Evolutionary conservation across 2,329 filamentous ascomycete species (phyloP).

Genomic region (Microcyclospora tardicrescens): DNA sequence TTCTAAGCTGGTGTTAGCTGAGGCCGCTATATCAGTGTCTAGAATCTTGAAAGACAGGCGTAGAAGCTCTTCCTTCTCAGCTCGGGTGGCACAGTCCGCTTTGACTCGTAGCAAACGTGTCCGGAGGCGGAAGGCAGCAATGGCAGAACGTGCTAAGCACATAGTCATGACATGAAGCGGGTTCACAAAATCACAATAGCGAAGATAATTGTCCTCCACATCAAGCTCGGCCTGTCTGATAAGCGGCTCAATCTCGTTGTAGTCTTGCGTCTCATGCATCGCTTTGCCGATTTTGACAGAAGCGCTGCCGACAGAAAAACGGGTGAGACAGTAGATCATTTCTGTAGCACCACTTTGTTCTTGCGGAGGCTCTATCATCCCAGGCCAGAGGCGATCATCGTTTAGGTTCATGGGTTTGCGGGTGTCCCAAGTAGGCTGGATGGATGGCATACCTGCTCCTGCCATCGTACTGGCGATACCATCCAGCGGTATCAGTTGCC

Average conservation of each 20-base stretch:
- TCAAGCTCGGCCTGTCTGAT: too few species aligned
- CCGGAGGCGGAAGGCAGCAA: too few species aligned
- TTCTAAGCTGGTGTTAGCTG: too few species aligned
- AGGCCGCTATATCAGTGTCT: too few species aligned
- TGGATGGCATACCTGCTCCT: too few species aligned
- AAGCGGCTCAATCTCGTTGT: slow-evolving; percentile 27
- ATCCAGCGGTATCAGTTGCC: slow-evolving; percentile 47
- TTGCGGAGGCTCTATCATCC: slow-evolving; percentile 35
- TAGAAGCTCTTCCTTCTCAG: too few species aligned
- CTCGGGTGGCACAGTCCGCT: too few species aligned
- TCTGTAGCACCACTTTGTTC: slow-evolving; percentile 43
- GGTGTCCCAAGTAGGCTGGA: slow-evolving; percentile 22
- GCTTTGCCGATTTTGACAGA: too few species aligned
- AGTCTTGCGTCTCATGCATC: too few species aligned
- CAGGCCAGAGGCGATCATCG: slow-evolving; percentile 24
- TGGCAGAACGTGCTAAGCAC: slow-evolving; percentile 31
- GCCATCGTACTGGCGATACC: slow-evolving; percentile 9
- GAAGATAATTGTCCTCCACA: slow-evolving; percentile 31
- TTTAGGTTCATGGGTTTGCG: slow-evolving; percentile 24
- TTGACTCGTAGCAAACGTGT: too few species aligned
- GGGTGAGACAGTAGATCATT: slow-evolving; percentile 32
- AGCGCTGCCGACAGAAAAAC: slow-evolving; percentile 32
- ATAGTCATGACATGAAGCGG: slow-evolving; percentile 33
- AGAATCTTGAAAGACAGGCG: too few species aligned
- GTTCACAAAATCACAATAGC: slow-evolving; percentile 32